phyloP scores from a whole-genome alignment of 2,329 filamentous ascomycete genomes.

The Penicillium thymicola region DNA sequence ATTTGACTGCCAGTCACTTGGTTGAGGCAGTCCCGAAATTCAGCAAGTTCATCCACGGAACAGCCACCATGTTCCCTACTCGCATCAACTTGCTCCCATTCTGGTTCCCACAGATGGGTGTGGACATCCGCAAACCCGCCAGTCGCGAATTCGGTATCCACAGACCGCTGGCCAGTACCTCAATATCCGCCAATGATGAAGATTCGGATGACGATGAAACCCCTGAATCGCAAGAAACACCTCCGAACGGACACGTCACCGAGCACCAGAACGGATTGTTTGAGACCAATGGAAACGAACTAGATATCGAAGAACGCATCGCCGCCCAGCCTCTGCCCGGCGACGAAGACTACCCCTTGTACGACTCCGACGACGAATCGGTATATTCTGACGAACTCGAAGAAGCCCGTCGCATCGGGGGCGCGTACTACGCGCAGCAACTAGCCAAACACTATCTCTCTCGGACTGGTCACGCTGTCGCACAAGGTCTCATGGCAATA shows the following conservation, averaged over 20 bases:
- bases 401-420: conserved; percentile 72
- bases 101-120: conserved; percentile 98
- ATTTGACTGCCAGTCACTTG: conserved; percentile 86
- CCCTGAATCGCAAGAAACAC: conserved; percentile 8
- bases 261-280: conserved; percentile 46
- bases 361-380: conserved; percentile 85
- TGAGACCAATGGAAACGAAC: conserved; percentile 45
- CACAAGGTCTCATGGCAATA: conserved; percentile 49
- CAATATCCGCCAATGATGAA: conserved; percentile 72
- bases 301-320: conserved; percentile 83
- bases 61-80: conserved; percentile 78
- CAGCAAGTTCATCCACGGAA: conserved; percentile 98
- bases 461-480: conserved; percentile 45
- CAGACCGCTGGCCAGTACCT: conserved; percentile 69
- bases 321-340: conserved; percentile 56
- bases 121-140: conserved; percentile 91
- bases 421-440: conserved; percentile 68
- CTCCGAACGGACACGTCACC: conserved; percentile 1
- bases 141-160: conserved; percentile 89
- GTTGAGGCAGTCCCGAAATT: conserved; percentile 99
- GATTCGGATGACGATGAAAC: conserved; percentile 66
- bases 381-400: conserved; percentile 72
- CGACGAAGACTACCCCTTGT: conserved; percentile 75
- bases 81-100: conserved; percentile 88
- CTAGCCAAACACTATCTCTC: conserved; percentile 54